Percentiles rank a stretch among this genome's conserved stretches.
phyloP scores from a whole-genome alignment of 768 basidiomycete species.

The Trametes gibbosa region DNA sequence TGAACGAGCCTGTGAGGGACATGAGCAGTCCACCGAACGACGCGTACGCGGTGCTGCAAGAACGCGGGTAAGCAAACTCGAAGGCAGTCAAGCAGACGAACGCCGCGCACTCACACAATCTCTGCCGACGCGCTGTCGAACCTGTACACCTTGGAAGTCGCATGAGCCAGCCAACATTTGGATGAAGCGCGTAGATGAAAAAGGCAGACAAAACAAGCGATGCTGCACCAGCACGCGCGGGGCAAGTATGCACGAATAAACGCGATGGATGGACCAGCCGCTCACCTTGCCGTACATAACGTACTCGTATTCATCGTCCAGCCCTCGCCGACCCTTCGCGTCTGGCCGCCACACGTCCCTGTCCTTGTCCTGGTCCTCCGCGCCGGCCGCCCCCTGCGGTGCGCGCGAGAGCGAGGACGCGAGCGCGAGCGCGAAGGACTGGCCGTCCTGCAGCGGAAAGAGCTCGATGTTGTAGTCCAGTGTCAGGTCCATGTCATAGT shows the following conservation, averaged over 20 bases:
- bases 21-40: slow-evolving; percentile 96
- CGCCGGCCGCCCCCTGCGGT: slow-evolving; percentile 47
- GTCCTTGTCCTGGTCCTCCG: slow-evolving; percentile 66
- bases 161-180: background rate
- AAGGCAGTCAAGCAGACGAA: slow-evolving; percentile 3
- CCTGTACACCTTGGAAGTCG: slow-evolving; percentile 76
- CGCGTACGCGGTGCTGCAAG: slow-evolving; percentile 82
- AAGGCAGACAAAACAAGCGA: background rate
- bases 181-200: background rate
- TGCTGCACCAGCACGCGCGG: background rate
- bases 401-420: slow-evolving; percentile 74
- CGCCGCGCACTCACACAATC: slow-evolving; percentile 76
- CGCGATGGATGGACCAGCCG: no score
- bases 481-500: slow-evolving; percentile 88
- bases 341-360: slow-evolving; percentile 83
- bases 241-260: background rate
- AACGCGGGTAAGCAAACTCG: background rate
- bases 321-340: slow-evolving; percentile 71
- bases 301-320: slow-evolving; percentile 97
- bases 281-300: slow-evolving; percentile 98
- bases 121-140: slow-evolving; percentile 86
- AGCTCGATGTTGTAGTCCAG: slow-evolving; percentile 95
- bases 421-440: slow-evolving; percentile 82
- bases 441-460: slow-evolving; percentile 64
- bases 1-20: slow-evolving; percentile 88